phyloP scores from a whole-genome alignment of 1,139 yeast genomes.

The Magnusiomyces ingens region DNA sequence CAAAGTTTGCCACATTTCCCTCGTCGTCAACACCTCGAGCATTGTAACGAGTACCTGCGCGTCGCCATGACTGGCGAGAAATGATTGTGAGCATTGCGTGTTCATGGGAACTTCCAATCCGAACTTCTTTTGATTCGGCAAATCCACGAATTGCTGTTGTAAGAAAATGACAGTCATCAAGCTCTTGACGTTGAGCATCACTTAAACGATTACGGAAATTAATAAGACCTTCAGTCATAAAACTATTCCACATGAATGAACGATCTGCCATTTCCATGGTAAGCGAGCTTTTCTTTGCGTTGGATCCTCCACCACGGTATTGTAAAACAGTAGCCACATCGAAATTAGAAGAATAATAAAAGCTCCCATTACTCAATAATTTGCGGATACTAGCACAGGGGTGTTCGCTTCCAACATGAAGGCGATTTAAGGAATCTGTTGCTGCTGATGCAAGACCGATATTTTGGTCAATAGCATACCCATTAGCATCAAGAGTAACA shows the following conservation, averaged over 20 bases:
- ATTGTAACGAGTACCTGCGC: conserved; percentile 93
- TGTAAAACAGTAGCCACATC: conserved; percentile 83
- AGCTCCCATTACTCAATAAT: conserved; percentile 77
- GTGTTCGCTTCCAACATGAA: conserved; percentile 43
- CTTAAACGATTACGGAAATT: conserved; percentile 68
- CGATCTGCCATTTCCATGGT: conserved; percentile 45
- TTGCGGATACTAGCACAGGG: conserved; percentile 81
- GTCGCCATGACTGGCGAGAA: conserved; percentile 88
- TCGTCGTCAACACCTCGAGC: conserved; percentile 83
- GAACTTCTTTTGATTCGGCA: conserved; percentile 64
- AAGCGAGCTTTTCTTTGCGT: conserved; percentile 32
- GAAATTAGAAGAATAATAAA: conserved; percentile 86
- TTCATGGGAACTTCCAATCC: conserved; percentile 41
- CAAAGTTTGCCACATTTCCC: conserved; percentile 84
- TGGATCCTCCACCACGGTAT: conserved; percentile 36
- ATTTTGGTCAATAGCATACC: conserved; percentile 43
- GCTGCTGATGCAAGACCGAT: conserved; percentile 21
- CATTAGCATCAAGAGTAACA: conserved; percentile 56
- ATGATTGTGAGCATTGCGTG: conserved; percentile 65
- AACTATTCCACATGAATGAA: conserved; percentile 96
- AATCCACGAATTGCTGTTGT: conserved; percentile 93
- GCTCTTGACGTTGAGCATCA: conserved; percentile 44
- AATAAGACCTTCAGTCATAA: conserved; percentile 78
- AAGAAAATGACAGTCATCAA: conserved; percentile 73
- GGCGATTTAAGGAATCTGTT: conserved; percentile 21